phyloP scores from a whole-genome alignment of 345 rosid species.

The Mallotus nudiflorus region DNA sequence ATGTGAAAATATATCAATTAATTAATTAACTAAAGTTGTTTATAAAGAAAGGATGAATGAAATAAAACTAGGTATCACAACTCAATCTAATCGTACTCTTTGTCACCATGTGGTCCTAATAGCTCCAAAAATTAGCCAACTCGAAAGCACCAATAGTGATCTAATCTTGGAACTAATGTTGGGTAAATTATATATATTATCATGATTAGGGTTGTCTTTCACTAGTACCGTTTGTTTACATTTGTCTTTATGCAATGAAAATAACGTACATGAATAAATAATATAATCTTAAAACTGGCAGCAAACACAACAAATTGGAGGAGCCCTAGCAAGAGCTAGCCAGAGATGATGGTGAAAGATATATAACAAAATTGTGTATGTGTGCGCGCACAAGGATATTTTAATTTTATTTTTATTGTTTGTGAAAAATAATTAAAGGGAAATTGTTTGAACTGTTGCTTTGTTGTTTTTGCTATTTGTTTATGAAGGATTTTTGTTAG shows the following conservation, averaged over 20 bases:
- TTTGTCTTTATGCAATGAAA: constrained; percentile 16
- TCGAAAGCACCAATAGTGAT: constrained; percentile 11
- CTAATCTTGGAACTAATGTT: constrained; percentile 26
- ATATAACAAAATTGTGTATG: constrained; percentile 10
- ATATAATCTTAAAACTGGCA: constrained; percentile 10
- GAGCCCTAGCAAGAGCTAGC: constrained; percentile 11
- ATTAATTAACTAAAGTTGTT: no score
- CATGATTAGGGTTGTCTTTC: neutral
- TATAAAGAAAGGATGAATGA: no score
- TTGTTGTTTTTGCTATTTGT: constrained; percentile 24
- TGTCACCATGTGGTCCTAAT: constrained; percentile 16
- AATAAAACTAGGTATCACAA: constrained; percentile 26
- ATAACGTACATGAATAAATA: neutral
- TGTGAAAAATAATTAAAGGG: neutral
- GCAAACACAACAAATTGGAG: constrained; percentile 13
- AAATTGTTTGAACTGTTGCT: constrained; percentile 11
- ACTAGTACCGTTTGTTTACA: neutral
- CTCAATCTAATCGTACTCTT: constrained; percentile 34
- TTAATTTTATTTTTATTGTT: neutral
- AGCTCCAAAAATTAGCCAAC: constrained; percentile 20
- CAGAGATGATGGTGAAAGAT: neutral
- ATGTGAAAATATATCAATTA: neutral
- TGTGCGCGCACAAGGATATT: no score
- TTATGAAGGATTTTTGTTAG: constrained; percentile 16
- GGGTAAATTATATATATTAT: constrained; percentile 5